Evolutionary conservation across 1,284 basidiomycete genomes (phyloP).

Genomic region (Apiotrichum laibachii): DNA sequence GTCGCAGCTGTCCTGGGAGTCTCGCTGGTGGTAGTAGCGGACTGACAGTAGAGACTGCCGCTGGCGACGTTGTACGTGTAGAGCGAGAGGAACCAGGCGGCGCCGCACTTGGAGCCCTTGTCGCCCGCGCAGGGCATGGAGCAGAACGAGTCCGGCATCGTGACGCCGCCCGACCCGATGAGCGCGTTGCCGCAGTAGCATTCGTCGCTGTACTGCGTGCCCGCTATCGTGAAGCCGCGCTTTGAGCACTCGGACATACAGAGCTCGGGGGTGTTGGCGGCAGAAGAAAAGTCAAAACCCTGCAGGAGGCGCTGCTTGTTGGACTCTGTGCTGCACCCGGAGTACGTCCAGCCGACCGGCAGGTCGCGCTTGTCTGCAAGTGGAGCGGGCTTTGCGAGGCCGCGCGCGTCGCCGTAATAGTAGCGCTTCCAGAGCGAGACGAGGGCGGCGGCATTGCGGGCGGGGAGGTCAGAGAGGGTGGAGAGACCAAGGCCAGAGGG

Average conservation of each 20-base stretch:
- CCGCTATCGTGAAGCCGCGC: constrained; percentile 44
- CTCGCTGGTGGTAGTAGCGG: constrained; percentile 3
- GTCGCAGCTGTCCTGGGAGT: constrained; percentile 4
- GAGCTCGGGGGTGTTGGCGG: constrained; percentile 30
- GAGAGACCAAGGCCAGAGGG: not conserved
- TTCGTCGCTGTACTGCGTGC: constrained; percentile 46
- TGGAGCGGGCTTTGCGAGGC: constrained; percentile 36
- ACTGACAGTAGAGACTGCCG: not conserved
- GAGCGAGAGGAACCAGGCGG: constrained; percentile 39
- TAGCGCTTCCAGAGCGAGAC: constrained; percentile 18
- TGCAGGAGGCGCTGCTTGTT: constrained; percentile 35
- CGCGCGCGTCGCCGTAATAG: constrained; percentile 37
- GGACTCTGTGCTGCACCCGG: constrained; percentile 48
- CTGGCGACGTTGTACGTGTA: constrained; percentile 34
- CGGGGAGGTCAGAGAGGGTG: not conserved
- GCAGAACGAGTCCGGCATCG: constrained; percentile 29
- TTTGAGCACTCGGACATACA: constrained; percentile 44
- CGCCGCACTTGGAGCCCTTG: constrained; percentile 33
- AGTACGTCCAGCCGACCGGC: constrained; percentile 43
- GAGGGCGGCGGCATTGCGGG: not conserved
- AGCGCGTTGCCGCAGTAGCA: constrained; percentile 46
- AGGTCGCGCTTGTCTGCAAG: constrained; percentile 38
- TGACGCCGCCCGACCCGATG: constrained; percentile 30
- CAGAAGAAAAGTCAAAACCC: constrained; percentile 35
- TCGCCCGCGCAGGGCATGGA: constrained; percentile 39